Evolutionary conservation across 768 basidiomycete genomes (phyloP).

Genomic region (Russula virescens): DNA sequence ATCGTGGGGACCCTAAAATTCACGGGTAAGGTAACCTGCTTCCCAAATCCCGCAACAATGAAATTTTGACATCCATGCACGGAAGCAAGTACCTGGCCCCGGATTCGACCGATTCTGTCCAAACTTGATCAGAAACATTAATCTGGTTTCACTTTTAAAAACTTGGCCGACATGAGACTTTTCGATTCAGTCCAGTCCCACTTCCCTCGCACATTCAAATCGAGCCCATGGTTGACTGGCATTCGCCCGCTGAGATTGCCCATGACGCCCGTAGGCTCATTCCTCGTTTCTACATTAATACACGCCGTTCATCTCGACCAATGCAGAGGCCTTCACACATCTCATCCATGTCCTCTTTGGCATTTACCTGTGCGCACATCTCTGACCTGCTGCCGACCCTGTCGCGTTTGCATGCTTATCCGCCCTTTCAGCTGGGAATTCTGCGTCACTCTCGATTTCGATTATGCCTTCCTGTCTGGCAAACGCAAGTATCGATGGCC

Average conservation of each 20-base stretch:
- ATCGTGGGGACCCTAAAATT: not conserved
- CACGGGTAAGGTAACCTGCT: not conserved
- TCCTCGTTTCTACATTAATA: not conserved
- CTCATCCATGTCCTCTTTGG: constrained; percentile 42
- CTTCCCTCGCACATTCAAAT: not conserved
- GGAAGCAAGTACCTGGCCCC: too few species aligned
- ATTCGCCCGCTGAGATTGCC: constrained; percentile 35
- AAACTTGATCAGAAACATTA: not conserved
- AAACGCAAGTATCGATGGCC: constrained; percentile 44
- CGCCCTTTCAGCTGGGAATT: constrained; percentile 38
- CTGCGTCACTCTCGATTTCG: constrained; percentile 38
- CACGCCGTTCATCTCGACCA: not conserved
- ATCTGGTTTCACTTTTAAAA: constrained; percentile 8
- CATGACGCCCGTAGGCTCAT: constrained; percentile 33
- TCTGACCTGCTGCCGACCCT: not conserved
- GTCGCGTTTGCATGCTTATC: not conserved
- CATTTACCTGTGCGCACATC: constrained; percentile 37
- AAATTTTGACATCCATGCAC: too few species aligned
- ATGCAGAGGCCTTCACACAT: constrained; percentile 36
- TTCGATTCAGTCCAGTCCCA: constrained; percentile 5
- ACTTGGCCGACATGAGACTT: not conserved
- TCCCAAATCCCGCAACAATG: constrained; percentile 15
- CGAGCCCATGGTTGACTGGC: constrained; percentile 38
- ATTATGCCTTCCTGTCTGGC: constrained; percentile 37
- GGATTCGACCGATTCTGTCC: not conserved